Evolutionary conservation across 2,329 filamentous ascomycete species (phyloP), one percentile per base, ranked within the genome.

Genomic region (Sordariomycetes sp.): DNA sequence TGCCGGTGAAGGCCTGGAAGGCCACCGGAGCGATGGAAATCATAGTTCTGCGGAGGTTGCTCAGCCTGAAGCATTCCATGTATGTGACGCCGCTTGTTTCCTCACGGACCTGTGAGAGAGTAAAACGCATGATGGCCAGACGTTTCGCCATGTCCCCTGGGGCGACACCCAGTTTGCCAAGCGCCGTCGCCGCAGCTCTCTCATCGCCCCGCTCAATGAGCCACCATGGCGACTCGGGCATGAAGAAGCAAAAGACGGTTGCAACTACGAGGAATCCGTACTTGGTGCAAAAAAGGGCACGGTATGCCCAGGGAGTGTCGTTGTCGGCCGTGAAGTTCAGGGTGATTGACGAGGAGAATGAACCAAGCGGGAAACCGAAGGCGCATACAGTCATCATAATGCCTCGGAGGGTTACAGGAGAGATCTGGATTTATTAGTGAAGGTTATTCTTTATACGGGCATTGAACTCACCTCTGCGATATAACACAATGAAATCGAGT

Each of bases 141-240:
- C 69, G 62, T 37, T 67, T 65, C 6, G 65, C 57, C 18, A 68
- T 68, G 6, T 69, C 61, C 2, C 64, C 63, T 16, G 62, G 63
- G 2, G 55, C 57, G 18, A 64, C 61, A 5, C 72, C 68, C 3
- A 75, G 67, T 5, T 66, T 61, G 53, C 65, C 65, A 5, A 75
- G 68, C 3, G 69, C 62, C 22, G 65, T 65, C 12, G 70, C 63
- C 0, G 72, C 73, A 32, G 71, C 63, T 0, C 70, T 69, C 50
- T 70, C 62, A 32, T 66, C 62, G 14, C 66, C 69, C 40, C 69
- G 67, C 32, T 66, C 67, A 7, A 64, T 64, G 1, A 76, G 66
- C 69, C 71, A 77, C 60, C 73, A 69, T 16, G 75, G 74, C 1
- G 73, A 68, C 32, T 77, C 74, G 1, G 75, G 75, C 58, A 77